Evolutionary conservation across 305 asterid species (phyloP), one percentile per base, ranked within the genome.

Genomic region (Rubia peregrina): DNA sequence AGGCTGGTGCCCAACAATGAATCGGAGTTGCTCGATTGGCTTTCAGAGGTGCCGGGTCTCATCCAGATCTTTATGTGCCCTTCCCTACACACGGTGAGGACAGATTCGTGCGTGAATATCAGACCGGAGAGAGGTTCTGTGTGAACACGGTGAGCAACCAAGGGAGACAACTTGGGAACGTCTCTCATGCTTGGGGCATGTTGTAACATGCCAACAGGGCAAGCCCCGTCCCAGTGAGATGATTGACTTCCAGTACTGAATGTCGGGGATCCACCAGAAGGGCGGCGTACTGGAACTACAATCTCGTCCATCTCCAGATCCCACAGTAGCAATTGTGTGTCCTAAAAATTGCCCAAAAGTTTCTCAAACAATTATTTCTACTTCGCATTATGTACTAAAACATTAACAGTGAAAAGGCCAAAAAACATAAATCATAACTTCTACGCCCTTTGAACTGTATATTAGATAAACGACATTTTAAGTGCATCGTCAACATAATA

Each of bases 241-340:
- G 99, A 95, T 71, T 92, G 99, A 68, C 98, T 92, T 49, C 97
- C 98, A 0, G 92, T 78, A 24, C 95, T 90, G 64, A 90, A 86
- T 59, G 96, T 92, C 61, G 99, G 99, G 33, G 99, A 95, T 5
- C 98, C 99, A 46, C 95, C 97, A 7, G 89, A 83, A 57, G 98
- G 83, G 0, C 99, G 97, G 2, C 99, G 96, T n/a, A 95, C 85
- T 41, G 99, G 99, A 69, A 95, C 99, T 63, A 87, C 97, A 36
- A 95, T 89, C 80, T 95, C 99, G 36, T 90, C 97, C 96, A 89
- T 85, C 82, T 95, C 99, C 49, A 95, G 85, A 80, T 95, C 99
- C 99, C 99, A 95, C 41, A 91, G 75, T 57, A 95, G 95, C 84
- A 95, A 83, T 76, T 87, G 98, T 7, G 98, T 83, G 78, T 95